These are phyloP conservation scores for Echium plantagineum DNA, from an alignment of 257 asterid species.

Conservation along the genomic window DNA sequence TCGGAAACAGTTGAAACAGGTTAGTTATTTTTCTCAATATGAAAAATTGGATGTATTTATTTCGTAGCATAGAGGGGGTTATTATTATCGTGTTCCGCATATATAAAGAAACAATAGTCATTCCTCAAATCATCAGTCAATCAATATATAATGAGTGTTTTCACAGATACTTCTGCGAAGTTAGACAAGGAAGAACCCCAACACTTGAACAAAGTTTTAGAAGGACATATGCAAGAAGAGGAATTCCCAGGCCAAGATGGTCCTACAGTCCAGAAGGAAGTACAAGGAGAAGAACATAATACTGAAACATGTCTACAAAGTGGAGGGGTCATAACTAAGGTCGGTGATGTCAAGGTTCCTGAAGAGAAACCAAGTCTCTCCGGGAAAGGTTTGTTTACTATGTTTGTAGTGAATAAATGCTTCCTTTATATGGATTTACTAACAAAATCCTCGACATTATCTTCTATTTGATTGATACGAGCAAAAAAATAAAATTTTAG, in stretches of 20 bases:
- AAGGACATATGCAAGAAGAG: constrained; percentile 16
- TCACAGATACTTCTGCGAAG: not conserved
- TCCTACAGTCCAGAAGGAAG: not conserved
- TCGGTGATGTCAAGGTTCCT: not conserved
- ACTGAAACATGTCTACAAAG: not conserved
- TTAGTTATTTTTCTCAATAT: constrained; percentile 8
- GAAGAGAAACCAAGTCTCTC: constrained; percentile 1
- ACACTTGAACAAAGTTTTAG: constrained; percentile 4
- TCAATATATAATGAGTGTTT: too few relatives aligned
- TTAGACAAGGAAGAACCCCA: constrained; percentile 8
- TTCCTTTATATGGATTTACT: not conserved
- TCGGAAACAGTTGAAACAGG: constrained; percentile 22
- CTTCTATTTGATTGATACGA: not conserved
- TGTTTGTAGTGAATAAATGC: not conserved
- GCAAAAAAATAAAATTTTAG: not conserved
- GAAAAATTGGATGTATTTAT: not conserved
- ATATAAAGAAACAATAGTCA: not conserved
- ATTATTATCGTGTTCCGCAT: not conserved
- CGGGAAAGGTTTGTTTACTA: constrained; percentile 24
- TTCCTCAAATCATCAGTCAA: too few relatives aligned
- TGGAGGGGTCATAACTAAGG: not conserved
- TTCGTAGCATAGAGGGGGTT: not conserved
- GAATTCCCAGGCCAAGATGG: constrained; percentile 10
- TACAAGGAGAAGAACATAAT: not conserved
- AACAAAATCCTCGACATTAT: not conserved